A percentile compares a stretch with the other conserved stretches of the same genome.
Conservation (phyloP, 768 basidiomycete genomes). For the Tylopilus sp. region DNA sequence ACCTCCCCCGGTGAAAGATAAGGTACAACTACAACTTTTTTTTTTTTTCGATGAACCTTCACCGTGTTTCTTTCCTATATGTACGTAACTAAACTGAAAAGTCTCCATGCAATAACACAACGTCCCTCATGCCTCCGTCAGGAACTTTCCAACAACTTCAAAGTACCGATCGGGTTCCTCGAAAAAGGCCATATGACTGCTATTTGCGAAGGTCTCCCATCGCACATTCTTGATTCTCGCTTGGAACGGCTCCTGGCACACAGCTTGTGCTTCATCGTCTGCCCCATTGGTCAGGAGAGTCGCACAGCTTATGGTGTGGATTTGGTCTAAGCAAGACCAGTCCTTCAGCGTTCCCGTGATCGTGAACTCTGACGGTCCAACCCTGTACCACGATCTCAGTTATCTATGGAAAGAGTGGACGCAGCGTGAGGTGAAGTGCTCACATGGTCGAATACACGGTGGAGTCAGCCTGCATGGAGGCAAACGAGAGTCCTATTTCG, state of each 20-base stretch:
- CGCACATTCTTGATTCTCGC: conserved; percentile 31
- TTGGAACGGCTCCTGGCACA: conserved; percentile 33
- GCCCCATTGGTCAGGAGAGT: conserved; percentile 39
- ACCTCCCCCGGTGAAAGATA: too few relatives aligned
- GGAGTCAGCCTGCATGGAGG: conserved; percentile 25
- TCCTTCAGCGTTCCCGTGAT: conserved; percentile 40
- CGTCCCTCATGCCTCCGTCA: conserved; percentile 2
- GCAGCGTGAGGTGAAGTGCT: conserved; percentile 4
- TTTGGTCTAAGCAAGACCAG: conserved; percentile 45
- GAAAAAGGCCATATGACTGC: conserved; percentile 17
- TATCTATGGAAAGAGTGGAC: neutral
- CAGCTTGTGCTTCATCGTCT: conserved; percentile 39
- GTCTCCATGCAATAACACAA: neutral
- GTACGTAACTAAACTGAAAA: too few relatives aligned
- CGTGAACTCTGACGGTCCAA: conserved; percentile 34
- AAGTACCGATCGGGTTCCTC: conserved; percentile 21
- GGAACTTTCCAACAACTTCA: conserved; percentile 13
- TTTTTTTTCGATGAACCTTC: too few relatives aligned
- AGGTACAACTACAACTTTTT: too few relatives aligned
- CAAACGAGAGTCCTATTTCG: conserved; percentile 28
- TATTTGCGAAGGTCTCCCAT: conserved; percentile 33
- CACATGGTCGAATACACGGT: conserved; percentile 35
- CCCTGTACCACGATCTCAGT: conserved; percentile 4
- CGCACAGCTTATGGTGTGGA: conserved; percentile 38
- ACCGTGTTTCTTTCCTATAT: too few relatives aligned